Conservation (phyloP, 208 protist species). For the Crithidia sp. region DNA sequence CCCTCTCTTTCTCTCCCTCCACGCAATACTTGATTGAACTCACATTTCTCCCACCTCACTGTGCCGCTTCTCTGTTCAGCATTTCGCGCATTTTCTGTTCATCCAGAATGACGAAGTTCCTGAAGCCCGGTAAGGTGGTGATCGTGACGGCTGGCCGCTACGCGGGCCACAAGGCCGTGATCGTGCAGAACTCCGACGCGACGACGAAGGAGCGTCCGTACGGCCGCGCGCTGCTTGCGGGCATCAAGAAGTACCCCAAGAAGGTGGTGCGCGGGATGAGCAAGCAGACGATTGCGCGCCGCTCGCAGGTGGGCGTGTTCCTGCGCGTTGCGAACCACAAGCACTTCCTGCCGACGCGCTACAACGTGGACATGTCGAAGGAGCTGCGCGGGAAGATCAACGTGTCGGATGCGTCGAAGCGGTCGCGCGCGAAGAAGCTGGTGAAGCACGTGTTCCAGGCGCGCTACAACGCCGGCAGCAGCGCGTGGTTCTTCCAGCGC, state of each 20-base stretch:
- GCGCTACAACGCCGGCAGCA: constrained; percentile 96
- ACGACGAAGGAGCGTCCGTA: constrained; percentile 94
- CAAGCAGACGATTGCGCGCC: constrained; percentile 92
- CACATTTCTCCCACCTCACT: not conserved
- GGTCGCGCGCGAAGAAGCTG: constrained; percentile 81
- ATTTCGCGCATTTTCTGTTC: constrained; percentile 24
- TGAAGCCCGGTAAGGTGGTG: constrained; percentile 98
- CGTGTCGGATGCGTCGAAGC: constrained; percentile 90
- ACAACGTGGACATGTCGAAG: constrained; percentile 93
- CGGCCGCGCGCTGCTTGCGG: constrained; percentile 95
- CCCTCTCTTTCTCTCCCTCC: no score
- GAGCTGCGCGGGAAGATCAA: constrained; percentile 93
- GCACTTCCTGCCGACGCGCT: constrained; percentile 98
- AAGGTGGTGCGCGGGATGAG: constrained; percentile 95
- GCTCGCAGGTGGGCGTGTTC: constrained; percentile 96
- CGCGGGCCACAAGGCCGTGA: constrained; percentile 98
- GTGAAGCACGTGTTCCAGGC: constrained; percentile 94
- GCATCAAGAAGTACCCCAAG: constrained; percentile 96
- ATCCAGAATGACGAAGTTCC: constrained; percentile 85
- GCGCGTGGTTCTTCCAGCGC: constrained; percentile 99
- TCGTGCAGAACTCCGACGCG: constrained; percentile 95
- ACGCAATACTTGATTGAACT: not conserved
- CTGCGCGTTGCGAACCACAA: constrained; percentile 98
- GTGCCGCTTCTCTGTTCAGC: not conserved
- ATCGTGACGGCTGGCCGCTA: constrained; percentile 97